Conservation (phyloP, 23 red algal genomes). For the Porphyridium purpureum region DNA sequence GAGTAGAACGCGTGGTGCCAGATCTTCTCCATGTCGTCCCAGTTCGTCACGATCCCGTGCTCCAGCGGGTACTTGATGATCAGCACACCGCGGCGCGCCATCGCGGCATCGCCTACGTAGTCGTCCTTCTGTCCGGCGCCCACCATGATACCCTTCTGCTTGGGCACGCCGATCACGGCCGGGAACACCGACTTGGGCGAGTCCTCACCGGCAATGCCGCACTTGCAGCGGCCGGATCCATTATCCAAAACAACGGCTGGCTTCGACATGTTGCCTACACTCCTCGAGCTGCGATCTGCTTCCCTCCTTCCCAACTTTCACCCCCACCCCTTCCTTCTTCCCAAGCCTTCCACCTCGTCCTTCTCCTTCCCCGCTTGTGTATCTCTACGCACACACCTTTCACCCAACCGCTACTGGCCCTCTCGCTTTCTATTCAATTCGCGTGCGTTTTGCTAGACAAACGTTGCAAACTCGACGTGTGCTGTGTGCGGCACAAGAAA, state of each 20-base stretch:
- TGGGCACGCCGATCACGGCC: conserved; percentile 78
- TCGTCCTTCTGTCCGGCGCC: conserved; percentile 89
- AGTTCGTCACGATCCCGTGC: conserved; percentile 99
- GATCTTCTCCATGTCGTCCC: conserved; percentile 99
- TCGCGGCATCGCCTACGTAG: conserved; percentile 95
- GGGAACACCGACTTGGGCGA: conserved; percentile 91
- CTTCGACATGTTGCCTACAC: conserved; percentile 18
- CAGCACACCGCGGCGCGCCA: conserved; percentile 85
- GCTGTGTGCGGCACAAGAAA: too few relatives aligned
- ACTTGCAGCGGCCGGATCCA: conserved; percentile 91
- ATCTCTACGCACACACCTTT: too few relatives aligned
- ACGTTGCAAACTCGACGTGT: too few relatives aligned
- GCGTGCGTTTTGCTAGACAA: too few relatives aligned
- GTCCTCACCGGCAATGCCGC: conserved; percentile 91
- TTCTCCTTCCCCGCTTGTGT: too few relatives aligned
- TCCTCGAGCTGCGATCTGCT: too few relatives aligned
- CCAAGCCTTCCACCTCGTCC: too few relatives aligned
- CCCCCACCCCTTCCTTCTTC: too few relatives aligned
- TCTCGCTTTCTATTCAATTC: too few relatives aligned
- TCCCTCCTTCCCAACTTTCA: too few relatives aligned
- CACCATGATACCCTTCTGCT: conserved; percentile 95
- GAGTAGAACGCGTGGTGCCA: conserved; percentile 93
- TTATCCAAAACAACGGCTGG: conserved; percentile 95
- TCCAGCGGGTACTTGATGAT: conserved; percentile 98
- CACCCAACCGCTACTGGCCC: too few relatives aligned